Evolutionary conservation across 192 early-diverging fungal species (phyloP), one percentile per base, ranked within the genome.

Genomic region (Paraglomus brasilianum): DNA sequence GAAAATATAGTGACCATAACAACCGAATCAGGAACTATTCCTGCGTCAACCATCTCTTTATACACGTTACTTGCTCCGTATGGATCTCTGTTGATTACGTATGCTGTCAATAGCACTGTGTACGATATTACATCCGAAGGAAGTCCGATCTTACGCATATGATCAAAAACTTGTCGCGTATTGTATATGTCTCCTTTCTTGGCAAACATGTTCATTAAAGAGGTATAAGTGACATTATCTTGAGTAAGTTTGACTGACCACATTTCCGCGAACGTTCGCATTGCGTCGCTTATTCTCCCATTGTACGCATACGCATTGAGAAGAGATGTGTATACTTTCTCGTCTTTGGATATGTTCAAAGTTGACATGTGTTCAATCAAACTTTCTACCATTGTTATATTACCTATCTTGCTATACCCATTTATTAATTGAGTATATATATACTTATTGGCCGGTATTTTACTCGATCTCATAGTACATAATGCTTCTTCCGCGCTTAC

Each of bases 21-120:
- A 4, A 69, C 53, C 8, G 13, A 14, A 58, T 69, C 67, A 10
- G 43, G 41, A 38, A 41, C 43, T 10, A n/a, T 43, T 36, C 55
- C 67, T 13, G 9, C 13, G 10, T 30, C 30, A 36, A 69, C 47
- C 67, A 69, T 69, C 39, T 56, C 67, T 36, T 57, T 17, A 22
- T 53, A 57, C 24, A 69, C 24, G 24, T 40, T 38, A 36, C 46
- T 39, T 15, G 14, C 21, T 4, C 43, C 41, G 22, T 55, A 17
- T 15, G 39, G n/a, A 21, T 46, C 47, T n/a, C 52, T 38, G 30
- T 41, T 4, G 39, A 42, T 11, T 19, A 21, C 53, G n/a, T 69
- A 69, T 6, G 53, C 67, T 45, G 55, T 69, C 53, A 57, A 46
- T 5, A 69, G 67, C 30, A 42, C 67, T 30, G 67, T 69, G 48